Evolutionary conservation across 2,329 filamentous ascomycete genomes (phyloP), one percentile per base, ranked within the genome.

Genomic region (Apiospora sp.): DNA sequence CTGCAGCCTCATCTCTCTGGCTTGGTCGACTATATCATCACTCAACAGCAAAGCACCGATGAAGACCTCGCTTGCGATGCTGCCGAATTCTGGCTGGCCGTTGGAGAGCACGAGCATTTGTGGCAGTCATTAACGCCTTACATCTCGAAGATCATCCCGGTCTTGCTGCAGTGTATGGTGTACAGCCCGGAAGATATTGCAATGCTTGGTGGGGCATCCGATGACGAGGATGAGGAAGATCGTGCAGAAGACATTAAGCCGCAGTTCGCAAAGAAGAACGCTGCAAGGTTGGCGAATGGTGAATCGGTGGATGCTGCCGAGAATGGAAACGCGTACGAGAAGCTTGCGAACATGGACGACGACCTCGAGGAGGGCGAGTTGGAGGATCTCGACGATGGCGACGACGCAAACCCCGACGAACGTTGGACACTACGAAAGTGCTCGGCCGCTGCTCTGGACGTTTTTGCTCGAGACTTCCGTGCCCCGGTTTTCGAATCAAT

Each of bases 381-480:
- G 61, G 93, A 92, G 49, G 90, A 92, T n/a, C 86, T 89, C 67
- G 89, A 93, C 54, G 92, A 92, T 71, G 93, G 93, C 68, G 94
- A 95, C 67, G 94, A 94, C 75, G 89, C 88, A 69, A 94, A 95
- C 77, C 94, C 94, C 0, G 96, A 98, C 81, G 94, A 97, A 81
- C 90, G 91, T 77, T 99, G 96, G 96, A 98, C 96, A 71, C 86
- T 99, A 71, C 91, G 96, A 75, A 99, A 99, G 84, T 98, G 96
- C 85, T 98, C 96, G 49, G 96, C 96, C 10, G 96, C 96, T 16
- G 95, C 96, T 12, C 87, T 99, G 54, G 96, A 99, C 80, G 94
- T 98, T 16, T 95, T 99, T 78, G 95, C 96, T 24, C 93, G 92
- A 70, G 94, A 98, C 75, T 99, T 98, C 82, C 92, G 94, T 77